Percentiles rank a stretch among this genome's conserved stretches.
Conservation (phyloP, 2,329 filamentous ascomycete species). For the Fusarium ramigenum region DNA sequence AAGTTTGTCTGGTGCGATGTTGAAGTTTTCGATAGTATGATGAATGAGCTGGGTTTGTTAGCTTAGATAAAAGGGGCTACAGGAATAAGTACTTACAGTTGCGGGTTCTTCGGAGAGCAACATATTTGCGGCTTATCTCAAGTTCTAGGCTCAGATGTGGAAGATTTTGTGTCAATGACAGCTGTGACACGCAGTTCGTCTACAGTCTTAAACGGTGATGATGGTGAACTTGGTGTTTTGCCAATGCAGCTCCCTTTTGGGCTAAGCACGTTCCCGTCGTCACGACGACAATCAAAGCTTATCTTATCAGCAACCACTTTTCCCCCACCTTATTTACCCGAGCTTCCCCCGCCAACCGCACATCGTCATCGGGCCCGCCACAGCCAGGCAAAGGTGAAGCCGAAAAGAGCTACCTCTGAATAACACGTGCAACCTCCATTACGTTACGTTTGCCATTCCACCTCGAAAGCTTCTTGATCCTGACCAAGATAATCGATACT, state of each 20-base stretch:
- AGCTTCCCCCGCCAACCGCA: constrained; percentile 29
- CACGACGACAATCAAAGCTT: constrained; percentile 45
- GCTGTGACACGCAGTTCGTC: neutral
- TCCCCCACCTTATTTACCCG: constrained; percentile 19
- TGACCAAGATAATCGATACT: neutral
- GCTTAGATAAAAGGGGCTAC: neutral
- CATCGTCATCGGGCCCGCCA: constrained; percentile 43
- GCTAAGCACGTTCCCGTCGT: constrained; percentile 34
- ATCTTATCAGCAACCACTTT: neutral
- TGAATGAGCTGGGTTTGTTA: constrained; percentile 75
- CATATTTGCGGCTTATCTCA: constrained; percentile 66
- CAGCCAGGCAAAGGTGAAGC: constrained; percentile 26
- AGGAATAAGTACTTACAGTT: constrained; percentile 65
- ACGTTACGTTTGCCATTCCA: neutral
- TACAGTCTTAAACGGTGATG: neutral
- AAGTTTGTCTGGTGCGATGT: constrained; percentile 87
- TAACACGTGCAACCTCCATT: constrained; percentile 19
- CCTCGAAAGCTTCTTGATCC: neutral
- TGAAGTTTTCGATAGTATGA: constrained; percentile 94
- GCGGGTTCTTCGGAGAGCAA: constrained; percentile 94
- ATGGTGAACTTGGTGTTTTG: constrained; percentile 17
- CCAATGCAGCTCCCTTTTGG: constrained; percentile 1
- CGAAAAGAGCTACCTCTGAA: constrained; percentile 28
- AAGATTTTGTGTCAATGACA: neutral
- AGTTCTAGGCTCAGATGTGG: neutral